Base-by-base conservation (phyloP, 495 filamentous ascomycete species). In the Tetracladium setigerum region DNA sequence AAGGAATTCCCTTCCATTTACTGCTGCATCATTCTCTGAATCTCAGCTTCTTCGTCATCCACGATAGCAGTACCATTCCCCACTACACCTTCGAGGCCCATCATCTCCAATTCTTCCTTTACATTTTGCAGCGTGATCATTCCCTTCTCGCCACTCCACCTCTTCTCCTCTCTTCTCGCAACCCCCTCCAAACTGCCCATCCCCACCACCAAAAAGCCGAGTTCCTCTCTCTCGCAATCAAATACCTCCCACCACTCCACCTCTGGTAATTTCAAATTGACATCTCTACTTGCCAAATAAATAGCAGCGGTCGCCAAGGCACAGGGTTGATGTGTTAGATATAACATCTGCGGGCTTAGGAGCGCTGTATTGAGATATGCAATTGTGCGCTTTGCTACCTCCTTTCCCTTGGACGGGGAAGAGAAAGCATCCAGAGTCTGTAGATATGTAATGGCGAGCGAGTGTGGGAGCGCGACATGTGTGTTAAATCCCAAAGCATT, bases 221-320 rank as follows among this genome's bases (percentile, higher is more conserved):
- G 69, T 62, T 95, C 89, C 72, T 98, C 92, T 16, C 94, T 73
- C 41, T 96, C 91, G n/a, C 89, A 86, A 68, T 98, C 92, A 64
- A 98, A 97, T 0, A 96, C 86, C 66, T 94, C 89, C 92, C 92
- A 98, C 92, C 92, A 98, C 41, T 87, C 83, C 18, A 68, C 72
- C 41, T 82, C 82, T 2, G 91, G 85, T 63, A 97, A 71, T 61
- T 85, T 87, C 24, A 84, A 76, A 0, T 73, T 81, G 2, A 79
- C 61, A 46, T 97, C 89, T 18, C 85, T 76, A n/a, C 88, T 82
- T 8, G 89, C 86, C 14, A 89, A 76, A 61, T 97, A 98, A 14
- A 95, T 82, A 3, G 90, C 86, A 12, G 90, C 87, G 5, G 89
- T 86, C 3, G 94, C 94, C 11, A 98, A 68, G 17, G 79, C 76